A percentile compares a stretch with the other conserved stretches of the same genome.
Conservation (phyloP, 2,329 filamentous ascomycete species). For the Fusarium sp. region DNA sequence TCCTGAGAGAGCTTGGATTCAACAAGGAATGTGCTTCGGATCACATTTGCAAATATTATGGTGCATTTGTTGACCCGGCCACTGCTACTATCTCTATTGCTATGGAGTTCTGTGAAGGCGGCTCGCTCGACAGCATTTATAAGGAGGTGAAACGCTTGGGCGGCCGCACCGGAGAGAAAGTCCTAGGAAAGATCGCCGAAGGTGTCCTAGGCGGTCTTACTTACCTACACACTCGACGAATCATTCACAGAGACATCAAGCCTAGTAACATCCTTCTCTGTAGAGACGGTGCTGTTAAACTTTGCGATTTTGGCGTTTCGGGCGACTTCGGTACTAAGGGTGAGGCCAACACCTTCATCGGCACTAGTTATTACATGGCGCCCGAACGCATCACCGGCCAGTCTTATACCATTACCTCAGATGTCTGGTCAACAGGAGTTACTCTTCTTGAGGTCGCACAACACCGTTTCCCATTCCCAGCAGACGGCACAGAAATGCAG, state of each 20-base stretch:
- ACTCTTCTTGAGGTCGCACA: slow-evolving; percentile 99
- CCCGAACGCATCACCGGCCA: slow-evolving; percentile 97
- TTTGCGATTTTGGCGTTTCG: slow-evolving; percentile 97
- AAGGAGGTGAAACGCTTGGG: slow-evolving; percentile 96
- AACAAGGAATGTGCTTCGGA: slow-evolving; percentile 97
- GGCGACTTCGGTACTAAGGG: slow-evolving; percentile 99
- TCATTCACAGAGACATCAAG: slow-evolving; percentile 99
- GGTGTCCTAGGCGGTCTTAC: slow-evolving; percentile 93
- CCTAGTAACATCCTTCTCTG: slow-evolving; percentile 96
- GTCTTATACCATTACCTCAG: slow-evolving; percentile 97
- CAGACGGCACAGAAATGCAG: slow-evolving; percentile 95
- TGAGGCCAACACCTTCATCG: slow-evolving; percentile 98
- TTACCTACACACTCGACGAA: slow-evolving; percentile 93
- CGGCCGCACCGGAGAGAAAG: slow-evolving; percentile 94
- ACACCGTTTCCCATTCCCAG: slow-evolving; percentile 97
- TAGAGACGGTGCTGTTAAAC: slow-evolving; percentile 91
- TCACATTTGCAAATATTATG: slow-evolving; percentile 97
- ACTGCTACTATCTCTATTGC: slow-evolving; percentile 97
- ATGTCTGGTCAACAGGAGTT: slow-evolving; percentile 97
- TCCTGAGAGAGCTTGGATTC: slow-evolving; percentile 93
- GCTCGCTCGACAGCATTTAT: slow-evolving; percentile 95
- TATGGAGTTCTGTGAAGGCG: slow-evolving; percentile 99
- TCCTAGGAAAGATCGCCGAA: slow-evolving; percentile 95
- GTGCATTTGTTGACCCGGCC: slow-evolving; percentile 94
- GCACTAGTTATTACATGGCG: slow-evolving; percentile 99